Conservation (phyloP, 768 basidiomycete species). For the Dioszegia hungarica region DNA sequence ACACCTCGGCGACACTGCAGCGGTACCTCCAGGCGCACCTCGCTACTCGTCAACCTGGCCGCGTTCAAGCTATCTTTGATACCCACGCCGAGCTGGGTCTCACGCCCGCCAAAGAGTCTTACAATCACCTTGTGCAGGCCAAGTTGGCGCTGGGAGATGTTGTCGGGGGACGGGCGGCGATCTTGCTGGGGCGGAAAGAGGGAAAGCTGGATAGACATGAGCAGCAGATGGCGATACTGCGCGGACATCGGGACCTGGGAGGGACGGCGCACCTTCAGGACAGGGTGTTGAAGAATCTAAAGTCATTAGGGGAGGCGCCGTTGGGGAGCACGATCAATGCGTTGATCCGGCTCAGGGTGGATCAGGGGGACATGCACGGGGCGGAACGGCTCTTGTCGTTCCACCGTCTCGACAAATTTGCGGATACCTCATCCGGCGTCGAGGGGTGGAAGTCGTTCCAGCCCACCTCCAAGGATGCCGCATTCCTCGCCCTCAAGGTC, state of each 20-base stretch:
- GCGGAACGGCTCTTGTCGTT: not conserved
- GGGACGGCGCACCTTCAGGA: not conserved
- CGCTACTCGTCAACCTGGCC: constrained; percentile 1
- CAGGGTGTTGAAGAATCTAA: constrained; percentile 6
- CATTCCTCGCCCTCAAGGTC: constrained; percentile 1
- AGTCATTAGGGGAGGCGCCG: not conserved
- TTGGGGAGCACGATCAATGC: constrained; percentile 3
- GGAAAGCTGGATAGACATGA: not conserved
- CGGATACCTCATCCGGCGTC: not conserved
- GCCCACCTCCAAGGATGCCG: not conserved
- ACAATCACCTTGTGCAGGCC: constrained; percentile 10
- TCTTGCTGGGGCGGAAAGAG: not conserved
- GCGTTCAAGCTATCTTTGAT: constrained; percentile 1
- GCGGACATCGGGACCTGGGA: constrained; percentile 11
- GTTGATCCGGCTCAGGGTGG: constrained; percentile 8
- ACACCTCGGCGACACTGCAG: not conserved
- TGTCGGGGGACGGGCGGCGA: not conserved
- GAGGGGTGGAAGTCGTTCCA: not conserved
- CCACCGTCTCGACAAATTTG: constrained; percentile 3
- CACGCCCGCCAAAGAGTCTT: not conserved
- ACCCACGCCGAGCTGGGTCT: not conserved
- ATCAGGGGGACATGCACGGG: not conserved
- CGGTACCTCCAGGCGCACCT: constrained; percentile 8
- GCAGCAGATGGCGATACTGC: constrained; percentile 14
- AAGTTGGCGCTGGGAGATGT: constrained; percentile 11